Percentiles rank a stretch among this genome's conserved stretches.
These are phyloP conservation scores for Phanerochaete carnosa DNA, from an alignment of 768 basidiomycete genomes.

Conservation along the genomic window DNA sequence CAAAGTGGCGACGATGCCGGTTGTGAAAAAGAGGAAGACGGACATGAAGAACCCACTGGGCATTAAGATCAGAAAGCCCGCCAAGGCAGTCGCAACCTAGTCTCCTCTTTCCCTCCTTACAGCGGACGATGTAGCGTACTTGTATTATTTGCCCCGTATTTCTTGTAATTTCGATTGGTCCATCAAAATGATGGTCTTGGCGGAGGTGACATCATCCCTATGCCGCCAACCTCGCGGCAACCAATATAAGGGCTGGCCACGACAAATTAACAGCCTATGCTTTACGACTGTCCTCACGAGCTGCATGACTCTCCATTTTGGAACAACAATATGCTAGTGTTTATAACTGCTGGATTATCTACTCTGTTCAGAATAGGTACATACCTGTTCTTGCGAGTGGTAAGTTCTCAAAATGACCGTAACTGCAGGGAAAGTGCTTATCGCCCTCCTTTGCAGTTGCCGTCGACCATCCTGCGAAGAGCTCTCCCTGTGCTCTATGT, in stretches of 20 bases:
- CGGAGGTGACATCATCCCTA: background rate
- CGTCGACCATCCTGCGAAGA: slow-evolving; percentile 26
- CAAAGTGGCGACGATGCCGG: slow-evolving; percentile 38
- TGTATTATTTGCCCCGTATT: slow-evolving; percentile 4
- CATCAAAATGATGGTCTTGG: background rate
- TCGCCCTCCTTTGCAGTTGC: slow-evolving; percentile 13
- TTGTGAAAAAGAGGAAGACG: slow-evolving; percentile 60
- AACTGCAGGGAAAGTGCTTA: background rate
- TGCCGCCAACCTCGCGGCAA: background rate
- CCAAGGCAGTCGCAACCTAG: slow-evolving; percentile 14
- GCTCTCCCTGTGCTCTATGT: slow-evolving; percentile 27
- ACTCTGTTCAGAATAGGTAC: slow-evolving; percentile 40
- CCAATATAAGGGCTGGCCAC: slow-evolving; percentile 2
- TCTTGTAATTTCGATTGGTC: background rate
- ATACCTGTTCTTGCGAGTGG: slow-evolving; percentile 52
- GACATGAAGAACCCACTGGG: slow-evolving; percentile 64
- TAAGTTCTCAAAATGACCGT: slow-evolving; percentile 24
- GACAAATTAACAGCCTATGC: background rate
- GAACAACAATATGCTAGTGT: slow-evolving; percentile 3
- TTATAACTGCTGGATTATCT: slow-evolving; percentile 23
- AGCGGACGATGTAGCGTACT: slow-evolving; percentile 4
- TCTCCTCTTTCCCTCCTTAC: background rate
- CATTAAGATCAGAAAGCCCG: slow-evolving; percentile 56
- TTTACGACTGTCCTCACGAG: slow-evolving; percentile 4
- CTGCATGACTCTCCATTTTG: slow-evolving; percentile 1